Percentiles rank a stretch among this genome's conserved stretches.
These are phyloP conservation scores for Furcasterigmium furcatum DNA, from an alignment of 2,329 filamentous ascomycete species.

Conservation along the genomic window DNA sequence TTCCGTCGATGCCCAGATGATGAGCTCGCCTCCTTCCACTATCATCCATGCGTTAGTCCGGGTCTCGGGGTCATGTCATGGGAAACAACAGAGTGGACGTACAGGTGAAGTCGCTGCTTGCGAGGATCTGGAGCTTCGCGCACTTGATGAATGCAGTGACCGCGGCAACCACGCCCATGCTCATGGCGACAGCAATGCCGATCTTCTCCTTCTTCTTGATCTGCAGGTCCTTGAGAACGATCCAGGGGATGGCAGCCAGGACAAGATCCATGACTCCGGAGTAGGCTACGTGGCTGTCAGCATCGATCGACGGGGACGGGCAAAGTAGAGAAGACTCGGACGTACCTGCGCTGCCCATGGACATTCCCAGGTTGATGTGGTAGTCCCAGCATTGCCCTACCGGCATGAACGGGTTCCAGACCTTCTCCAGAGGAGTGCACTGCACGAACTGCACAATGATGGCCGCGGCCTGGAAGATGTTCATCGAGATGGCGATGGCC, in stretches of 20 bases:
- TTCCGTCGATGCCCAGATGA: not conserved
- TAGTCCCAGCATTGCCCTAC: too few relatives aligned
- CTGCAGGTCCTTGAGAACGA: conserved; percentile 27
- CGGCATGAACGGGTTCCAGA: conserved; percentile 10
- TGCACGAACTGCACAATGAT: conserved; percentile 17
- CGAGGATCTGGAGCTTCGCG: not conserved
- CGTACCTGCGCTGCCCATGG: conserved; percentile 4
- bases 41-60: not conserved
- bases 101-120: not conserved
- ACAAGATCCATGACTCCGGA: conserved; percentile 30
- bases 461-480: conserved; percentile 14
- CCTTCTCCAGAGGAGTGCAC: conserved; percentile 14
- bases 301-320: conserved; percentile 2
- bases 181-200: conserved; percentile 29
- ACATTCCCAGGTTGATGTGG: conserved; percentile 1
- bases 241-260: conserved; percentile 32
- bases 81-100: too few relatives aligned
- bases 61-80: too few relatives aligned
- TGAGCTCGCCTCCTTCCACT: not conserved
- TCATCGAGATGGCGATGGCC: conserved; percentile 26
- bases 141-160: not conserved
- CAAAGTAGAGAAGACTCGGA: not conserved
- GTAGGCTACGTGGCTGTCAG: conserved; percentile 12
- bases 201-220: conserved; percentile 32
- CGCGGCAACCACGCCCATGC: conserved; percentile 16